Evolutionary conservation across 768 basidiomycete species (phyloP).

Genomic region (Tricholoma sp.): DNA sequence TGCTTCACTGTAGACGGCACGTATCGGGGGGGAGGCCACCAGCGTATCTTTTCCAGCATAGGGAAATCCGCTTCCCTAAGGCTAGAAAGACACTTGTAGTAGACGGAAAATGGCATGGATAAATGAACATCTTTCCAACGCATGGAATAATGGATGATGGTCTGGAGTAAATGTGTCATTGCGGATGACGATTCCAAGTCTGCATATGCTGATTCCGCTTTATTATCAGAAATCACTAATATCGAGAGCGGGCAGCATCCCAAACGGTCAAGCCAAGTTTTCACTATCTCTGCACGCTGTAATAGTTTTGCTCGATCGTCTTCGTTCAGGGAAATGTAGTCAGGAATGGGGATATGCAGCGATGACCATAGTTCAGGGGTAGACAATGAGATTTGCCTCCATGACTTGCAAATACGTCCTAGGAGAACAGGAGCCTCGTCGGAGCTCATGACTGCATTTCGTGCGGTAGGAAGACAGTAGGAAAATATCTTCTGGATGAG

Average conservation of each 20-base stretch:
- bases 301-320: neutral
- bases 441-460: conserved; percentile 11
- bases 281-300: neutral
- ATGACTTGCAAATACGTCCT: conserved; percentile 13
- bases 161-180: neutral
- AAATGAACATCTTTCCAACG: neutral
- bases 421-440: conserved; percentile 16
- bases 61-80: neutral
- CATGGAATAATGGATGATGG: neutral
- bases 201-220: neutral
- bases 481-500: conserved; percentile 6
- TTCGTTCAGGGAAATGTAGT: neutral
- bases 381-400: conserved; percentile 15
- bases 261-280: neutral
- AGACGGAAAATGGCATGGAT: neutral
- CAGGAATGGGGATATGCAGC: conserved; percentile 7
- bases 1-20: too few relatives aligned
- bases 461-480: conserved; percentile 11
- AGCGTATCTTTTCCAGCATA: neutral
- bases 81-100: neutral
- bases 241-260: neutral
- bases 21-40: neutral
- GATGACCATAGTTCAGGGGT: conserved; percentile 21
- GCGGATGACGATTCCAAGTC: neutral
- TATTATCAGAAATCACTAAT: neutral